Base-by-base conservation (phyloP, 2,329 filamentous ascomycete genomes). In the Aspergillus sp. region DNA sequence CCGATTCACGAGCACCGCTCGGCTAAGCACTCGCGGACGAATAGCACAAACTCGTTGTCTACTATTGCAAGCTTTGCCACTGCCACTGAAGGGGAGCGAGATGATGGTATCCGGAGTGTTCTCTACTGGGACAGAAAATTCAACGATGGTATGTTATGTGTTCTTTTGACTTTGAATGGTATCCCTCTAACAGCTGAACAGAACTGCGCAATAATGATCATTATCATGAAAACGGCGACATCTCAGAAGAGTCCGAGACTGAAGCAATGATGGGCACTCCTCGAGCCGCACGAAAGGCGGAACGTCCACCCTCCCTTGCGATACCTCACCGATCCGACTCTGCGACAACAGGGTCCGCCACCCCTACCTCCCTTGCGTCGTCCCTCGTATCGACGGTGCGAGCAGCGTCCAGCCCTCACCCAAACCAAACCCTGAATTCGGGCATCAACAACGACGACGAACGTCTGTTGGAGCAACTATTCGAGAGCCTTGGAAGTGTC, bases 41-140 rank as follows among this genome's bases (percentile, higher is more conserved):
- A 74, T 32, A 85, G 81, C 47, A 65, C 66, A n/a, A 76, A 79
- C 47, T 84, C 81, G 0, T 61, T 80, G 7, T 83, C 80, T 8
- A 83, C 79, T 1, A 63, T 77, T 7, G 78, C 76, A 13, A 79
- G 79, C 1, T 86, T 85, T 58, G 80, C 78, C 2, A 85, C 82
- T 2, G 82, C 82, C 5, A 75, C 69, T 4, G 81, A 83, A 61
- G 75, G 73, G 8, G 64, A 64, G 11, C 49, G 54, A 5, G 62
- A 65, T 33, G 71, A 74, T 27, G 70, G 73, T 33, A 44, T 62
- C 39, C 61, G 70, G 35, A 64, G 61, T 40, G 66, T 64, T 29
- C 52, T 68, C 34, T 66, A 64, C 44, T 68, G 66, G 66, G 64
- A 65, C 42, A 54, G 57, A 43, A 64, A 56, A 26, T 65, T 64